These are phyloP conservation scores for Starmerella ratchasimensis DNA, from an alignment of 805 yeast species.

Conservation along the genomic window DNA sequence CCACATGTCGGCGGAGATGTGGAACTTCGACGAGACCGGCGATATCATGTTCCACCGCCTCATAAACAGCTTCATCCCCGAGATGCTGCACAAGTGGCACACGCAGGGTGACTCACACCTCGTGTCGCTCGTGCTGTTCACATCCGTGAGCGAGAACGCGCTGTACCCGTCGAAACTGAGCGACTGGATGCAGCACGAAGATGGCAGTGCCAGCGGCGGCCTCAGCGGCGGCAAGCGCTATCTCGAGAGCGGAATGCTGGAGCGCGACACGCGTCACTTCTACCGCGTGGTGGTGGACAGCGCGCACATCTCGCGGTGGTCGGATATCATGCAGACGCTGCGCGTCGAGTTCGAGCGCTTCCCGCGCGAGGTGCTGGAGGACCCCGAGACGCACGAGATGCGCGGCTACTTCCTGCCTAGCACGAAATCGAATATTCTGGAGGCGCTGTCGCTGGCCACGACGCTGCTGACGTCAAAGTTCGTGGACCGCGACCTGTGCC, in stretches of 20 bases:
- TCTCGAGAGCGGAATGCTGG: conserved; percentile 34
- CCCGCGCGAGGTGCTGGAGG: conserved; percentile 54
- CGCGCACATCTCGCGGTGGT: conserved; percentile 80
- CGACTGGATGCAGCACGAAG: no score
- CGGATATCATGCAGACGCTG: conserved; percentile 74
- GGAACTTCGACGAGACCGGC: conserved; percentile 95
- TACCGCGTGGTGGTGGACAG: conserved; percentile 93
- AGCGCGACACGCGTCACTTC: conserved; percentile 64
- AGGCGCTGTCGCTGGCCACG: conserved; percentile 74
- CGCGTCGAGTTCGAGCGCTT: conserved; percentile 75
- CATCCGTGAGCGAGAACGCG: conserved; percentile 23
- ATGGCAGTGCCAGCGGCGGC: background rate
- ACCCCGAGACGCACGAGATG: conserved; percentile 30
- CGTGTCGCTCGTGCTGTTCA: conserved; percentile 76
- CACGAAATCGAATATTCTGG: conserved; percentile 76
- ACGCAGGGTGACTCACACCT: conserved; percentile 78
- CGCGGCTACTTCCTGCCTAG: conserved; percentile 67
- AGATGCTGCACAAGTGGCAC: conserved; percentile 77
- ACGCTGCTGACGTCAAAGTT: conserved; percentile 65
- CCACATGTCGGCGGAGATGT: conserved; percentile 90
- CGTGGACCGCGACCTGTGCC: conserved; percentile 71
- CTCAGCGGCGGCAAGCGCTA: background rate
- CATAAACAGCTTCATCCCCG: conserved; percentile 84
- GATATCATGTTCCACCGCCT: conserved; percentile 86
- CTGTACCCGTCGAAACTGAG: no score